Evolutionary conservation across 352 stramenopile genomes (phyloP).

Genomic region (Phytophthora citricola): DNA sequence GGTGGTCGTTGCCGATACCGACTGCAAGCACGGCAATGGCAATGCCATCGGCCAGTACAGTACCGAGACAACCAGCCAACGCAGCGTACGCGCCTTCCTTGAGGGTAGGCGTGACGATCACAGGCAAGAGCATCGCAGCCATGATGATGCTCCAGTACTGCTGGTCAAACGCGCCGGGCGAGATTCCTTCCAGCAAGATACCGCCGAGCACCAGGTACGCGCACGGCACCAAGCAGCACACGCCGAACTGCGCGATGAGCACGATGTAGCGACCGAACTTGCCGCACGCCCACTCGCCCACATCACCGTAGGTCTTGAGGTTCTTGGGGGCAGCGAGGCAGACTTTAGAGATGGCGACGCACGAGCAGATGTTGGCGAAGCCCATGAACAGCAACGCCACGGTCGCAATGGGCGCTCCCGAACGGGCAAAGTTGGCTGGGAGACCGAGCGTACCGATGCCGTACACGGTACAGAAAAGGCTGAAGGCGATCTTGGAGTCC

Average conservation of each 20-base stretch:
- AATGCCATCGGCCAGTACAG: slow-evolving; percentile 61
- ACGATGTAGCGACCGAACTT: slow-evolving; percentile 56
- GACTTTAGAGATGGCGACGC: slow-evolving; percentile 62
- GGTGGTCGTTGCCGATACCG: slow-evolving; percentile 52
- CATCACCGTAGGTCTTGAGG: slow-evolving; percentile 68
- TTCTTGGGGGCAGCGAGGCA: slow-evolving; percentile 60
- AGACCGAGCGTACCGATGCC: slow-evolving; percentile 71
- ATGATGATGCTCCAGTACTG: slow-evolving; percentile 73
- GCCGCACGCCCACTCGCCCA: slow-evolving; percentile 67
- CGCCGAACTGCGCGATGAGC: slow-evolving; percentile 59
- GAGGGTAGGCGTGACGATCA: slow-evolving; percentile 65
- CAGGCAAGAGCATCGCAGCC: slow-evolving; percentile 52
- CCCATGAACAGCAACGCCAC: slow-evolving; percentile 67
- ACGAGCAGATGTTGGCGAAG: slow-evolving; percentile 67
- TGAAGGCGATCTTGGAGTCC: slow-evolving; percentile 69
- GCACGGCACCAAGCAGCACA: slow-evolving; percentile 61
- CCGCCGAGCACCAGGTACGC: slow-evolving; percentile 70
- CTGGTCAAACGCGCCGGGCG: slow-evolving; percentile 49
- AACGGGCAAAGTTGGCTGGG: slow-evolving; percentile 68
- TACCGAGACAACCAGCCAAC: slow-evolving; percentile 64
- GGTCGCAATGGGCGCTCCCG: slow-evolving; percentile 48
- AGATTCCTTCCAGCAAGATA: slow-evolving; percentile 59
- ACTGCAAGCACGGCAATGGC: slow-evolving; percentile 46
- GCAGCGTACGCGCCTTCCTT: slow-evolving; percentile 64
- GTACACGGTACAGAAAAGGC: slow-evolving; percentile 72